Base-by-base conservation (phyloP, 352 stramenopile genomes). In the Phytophthora hybrid region DNA sequence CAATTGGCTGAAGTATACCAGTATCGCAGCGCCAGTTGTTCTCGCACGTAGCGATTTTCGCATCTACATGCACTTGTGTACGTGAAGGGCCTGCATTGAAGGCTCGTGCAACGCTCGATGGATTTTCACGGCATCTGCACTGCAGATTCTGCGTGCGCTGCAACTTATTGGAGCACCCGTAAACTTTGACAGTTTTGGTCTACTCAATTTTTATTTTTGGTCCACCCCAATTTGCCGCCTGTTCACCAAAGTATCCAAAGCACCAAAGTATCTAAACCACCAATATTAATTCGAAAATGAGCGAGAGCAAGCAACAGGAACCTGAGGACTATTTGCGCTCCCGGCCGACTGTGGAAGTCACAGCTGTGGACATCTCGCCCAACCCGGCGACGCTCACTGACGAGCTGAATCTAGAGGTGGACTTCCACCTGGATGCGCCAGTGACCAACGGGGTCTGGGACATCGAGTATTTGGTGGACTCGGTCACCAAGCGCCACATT, bases 391-490 rank as follows among this genome's bases (percentile, higher is more conserved):
- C 79, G 49, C 82, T 97, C 44, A 83, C 79, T 14, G 90, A 91
- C 54, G 86, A 93, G 60, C 77, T 97, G 39, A 89, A 92, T 62
- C 77, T 97, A 56, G 85, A 95, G 62, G 88, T 95, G 39, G 87
- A 95, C 56, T 97, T 97, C 63, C 71, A 74, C 16, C 67, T 97
- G 34, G 81, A 91, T 73, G 78, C 84, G 52, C 71, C 89, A 18
- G 85, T 97, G 26, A 59, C 44, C 29, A 80, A 86, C 49, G 90
- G 87, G 32, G 78, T 92, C 31, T 97, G 90, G 90, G 75, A 93
- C 58, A 87, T 97, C 47, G 80, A 93, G 88, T 97, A 97, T 63
- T 76, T 97, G 19, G 90, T 95, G 41, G 90, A 97, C 71, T 93
- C 87, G 18, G 86, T 95, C 51, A 84, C 80, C 61, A 93, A 95